These are phyloP conservation scores for Zygoascus biomembranicola DNA, from an alignment of 805 yeast species.

Conservation along the genomic window DNA sequence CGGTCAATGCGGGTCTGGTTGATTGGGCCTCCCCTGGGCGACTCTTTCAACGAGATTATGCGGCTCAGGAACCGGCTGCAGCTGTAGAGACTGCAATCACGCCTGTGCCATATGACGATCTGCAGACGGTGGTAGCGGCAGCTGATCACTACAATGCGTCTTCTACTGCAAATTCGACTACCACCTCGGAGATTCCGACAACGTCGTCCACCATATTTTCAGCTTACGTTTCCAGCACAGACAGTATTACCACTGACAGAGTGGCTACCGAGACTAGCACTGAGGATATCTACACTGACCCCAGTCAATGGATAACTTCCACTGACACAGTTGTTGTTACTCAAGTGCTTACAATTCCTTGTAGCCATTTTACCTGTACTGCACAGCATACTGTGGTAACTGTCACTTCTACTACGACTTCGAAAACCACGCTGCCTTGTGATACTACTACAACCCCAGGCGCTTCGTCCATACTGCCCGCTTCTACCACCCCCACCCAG, in stretches of 20 bases:
- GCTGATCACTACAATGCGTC: not conserved
- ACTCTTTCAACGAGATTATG: not conserved
- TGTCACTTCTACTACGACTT: not conserved
- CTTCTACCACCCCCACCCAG: not conserved
- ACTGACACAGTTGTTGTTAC: not conserved
- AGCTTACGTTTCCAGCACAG: not conserved
- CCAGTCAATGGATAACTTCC: not conserved
- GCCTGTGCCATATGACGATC: not conserved
- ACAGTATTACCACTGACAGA: not conserved
- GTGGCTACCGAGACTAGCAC: not conserved
- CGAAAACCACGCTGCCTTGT: not conserved
- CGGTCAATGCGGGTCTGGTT: not conserved
- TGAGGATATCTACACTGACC: not conserved
- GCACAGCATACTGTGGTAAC: not conserved
- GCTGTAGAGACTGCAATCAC: not conserved
- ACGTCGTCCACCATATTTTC: not conserved
- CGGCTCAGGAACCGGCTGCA: not conserved
- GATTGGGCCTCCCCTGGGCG: not conserved
- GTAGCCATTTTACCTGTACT: not conserved
- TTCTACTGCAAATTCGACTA: not conserved
- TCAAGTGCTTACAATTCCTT: not conserved
- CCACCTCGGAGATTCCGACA: not conserved
- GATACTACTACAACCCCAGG: not conserved
- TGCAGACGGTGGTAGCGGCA: not conserved
- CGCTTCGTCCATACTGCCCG: not conserved